phyloP scores from a whole-genome alignment of 768 basidiomycete species.

The Lactifluus echinatus region DNA sequence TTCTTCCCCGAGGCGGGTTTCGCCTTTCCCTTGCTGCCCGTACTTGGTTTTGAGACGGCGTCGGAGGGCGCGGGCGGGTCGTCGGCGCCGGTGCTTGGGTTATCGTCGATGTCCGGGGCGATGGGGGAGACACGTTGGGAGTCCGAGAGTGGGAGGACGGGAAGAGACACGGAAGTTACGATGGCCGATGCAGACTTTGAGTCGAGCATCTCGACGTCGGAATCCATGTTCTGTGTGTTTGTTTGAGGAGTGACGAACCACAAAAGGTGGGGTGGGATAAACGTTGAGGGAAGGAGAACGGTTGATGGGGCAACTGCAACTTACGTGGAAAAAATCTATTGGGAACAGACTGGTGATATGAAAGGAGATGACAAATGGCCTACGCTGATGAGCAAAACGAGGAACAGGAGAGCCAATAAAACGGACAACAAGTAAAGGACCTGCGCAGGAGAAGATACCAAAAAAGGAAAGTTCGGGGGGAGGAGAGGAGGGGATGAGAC shows the following conservation, averaged over 20 bases:
- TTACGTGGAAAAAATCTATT: too few species aligned
- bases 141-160: constrained; percentile 7
- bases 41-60: constrained; percentile 18
- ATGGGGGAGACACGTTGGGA: constrained; percentile 8
- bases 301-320: too few species aligned
- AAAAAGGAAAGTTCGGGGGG: constrained; percentile 27
- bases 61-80: constrained; percentile 22
- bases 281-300: background rate
- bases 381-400: too few species aligned
- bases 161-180: constrained; percentile 4
- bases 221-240: constrained; percentile 1
- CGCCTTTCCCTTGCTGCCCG: constrained; percentile 19
- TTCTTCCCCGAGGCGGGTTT: constrained; percentile 32
- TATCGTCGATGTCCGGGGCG: constrained; percentile 6
- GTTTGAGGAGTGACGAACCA: background rate
- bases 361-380: too few species aligned
- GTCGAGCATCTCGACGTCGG: constrained; percentile 15
- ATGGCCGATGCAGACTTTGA: background rate
- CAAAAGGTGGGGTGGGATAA: background rate
- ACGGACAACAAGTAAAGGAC: constrained; percentile 11
- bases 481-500: background rate
- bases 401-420: background rate
- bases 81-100: constrained; percentile 17
- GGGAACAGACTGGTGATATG: too few species aligned
- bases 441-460: constrained; percentile 23